Base-by-base conservation (phyloP, 495 filamentous ascomycete species). In the Daldinia caldariorum region DNA sequence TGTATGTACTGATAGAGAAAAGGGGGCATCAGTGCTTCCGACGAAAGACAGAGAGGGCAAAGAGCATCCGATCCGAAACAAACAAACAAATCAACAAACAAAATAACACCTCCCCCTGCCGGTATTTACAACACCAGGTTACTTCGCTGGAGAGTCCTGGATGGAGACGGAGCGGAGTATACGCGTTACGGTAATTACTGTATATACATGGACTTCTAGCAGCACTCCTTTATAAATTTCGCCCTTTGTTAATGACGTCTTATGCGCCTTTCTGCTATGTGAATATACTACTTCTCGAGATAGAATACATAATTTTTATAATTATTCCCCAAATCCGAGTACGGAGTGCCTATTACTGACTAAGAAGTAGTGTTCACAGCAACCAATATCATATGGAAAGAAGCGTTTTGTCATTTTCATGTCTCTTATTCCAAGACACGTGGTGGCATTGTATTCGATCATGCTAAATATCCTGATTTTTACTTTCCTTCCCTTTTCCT, bases 1-100 rank as follows among this genome's bases (percentile, higher is more conserved):
- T 13, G 43, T 68, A 65, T 72, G 70, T 72, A 72, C 61, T 47
- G 65, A 32, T 72, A 69, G 63, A 63, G 54, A 55, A 13, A 59
- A 58, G 55, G 55, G 57, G 58, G 57, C 41, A 4, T 55, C 58
- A 63, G 18, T 63, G 50, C 43, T 58, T 47, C 43, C 26, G 3
- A 26, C 26, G 26, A 20, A 47, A 12, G 20, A n/a, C n/a, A 12
- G 51, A 29, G 57, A 60, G 62, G 38, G 13, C 39, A 13, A 55
- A 59, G 12, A 18, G 58, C 35, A 41, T 39, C 37, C 14, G 22
- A 41, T 39, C 37, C 14, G 22, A 58, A 43, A 65, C 43, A 47
- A 22, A 26, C 26, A 26, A 26, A 3, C 26, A 26, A 26, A n/a
- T n/a, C n/a, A n/a, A 26, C 26, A 26, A 26, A 45, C n/a, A 45